A percentile compares a stretch with the other conserved stretches of the same genome.
Evolutionary conservation across 768 basidiomycete genomes (phyloP).

Genomic region (Vishniacozyma victoriae): DNA sequence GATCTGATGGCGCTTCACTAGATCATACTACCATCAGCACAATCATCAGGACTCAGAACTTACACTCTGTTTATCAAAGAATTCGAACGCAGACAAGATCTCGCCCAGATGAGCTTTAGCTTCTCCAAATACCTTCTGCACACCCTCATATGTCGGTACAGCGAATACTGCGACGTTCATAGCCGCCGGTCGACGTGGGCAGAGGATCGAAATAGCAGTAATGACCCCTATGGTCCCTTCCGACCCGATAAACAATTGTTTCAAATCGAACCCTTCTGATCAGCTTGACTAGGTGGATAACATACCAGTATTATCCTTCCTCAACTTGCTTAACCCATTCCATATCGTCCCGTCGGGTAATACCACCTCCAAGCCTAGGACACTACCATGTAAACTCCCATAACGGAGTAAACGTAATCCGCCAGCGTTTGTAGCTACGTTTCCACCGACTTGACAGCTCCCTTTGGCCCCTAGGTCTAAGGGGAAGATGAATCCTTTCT

Average conservation of each 20-base stretch:
- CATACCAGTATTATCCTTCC: slow-evolving; percentile 95
- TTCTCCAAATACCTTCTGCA: slow-evolving; percentile 74
- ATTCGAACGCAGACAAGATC: slow-evolving; percentile 96
- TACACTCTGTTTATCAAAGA: slow-evolving; percentile 67
- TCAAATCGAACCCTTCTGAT: slow-evolving; percentile 83
- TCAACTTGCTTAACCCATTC: slow-evolving; percentile 74
- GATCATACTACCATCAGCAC: slow-evolving; percentile 51
- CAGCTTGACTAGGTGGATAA: neutral
- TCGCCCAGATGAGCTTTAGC: slow-evolving; percentile 81
- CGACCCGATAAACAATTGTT: slow-evolving; percentile 95
- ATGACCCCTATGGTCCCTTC: slow-evolving; percentile 95
- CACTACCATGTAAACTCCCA: slow-evolving; percentile 88
- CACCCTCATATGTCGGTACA: slow-evolving; percentile 75
- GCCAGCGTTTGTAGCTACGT: slow-evolving; percentile 94
- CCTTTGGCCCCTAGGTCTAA: slow-evolving; percentile 93
- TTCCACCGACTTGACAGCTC: slow-evolving; percentile 97
- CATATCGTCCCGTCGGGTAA: slow-evolving; percentile 88
- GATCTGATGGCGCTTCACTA: slow-evolving; percentile 53
- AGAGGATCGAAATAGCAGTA: slow-evolving; percentile 89
- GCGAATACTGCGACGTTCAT: slow-evolving; percentile 89
- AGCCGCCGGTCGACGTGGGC: slow-evolving; percentile 67
- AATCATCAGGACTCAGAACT: slow-evolving; percentile 21
- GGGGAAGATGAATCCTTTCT: slow-evolving; percentile 91
- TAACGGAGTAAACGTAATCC: slow-evolving; percentile 91
- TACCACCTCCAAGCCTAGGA: slow-evolving; percentile 92